These are phyloP conservation scores for Chloris gayana DNA, from an alignment of 176 grass and related monocot genomes.

Conservation along the genomic window DNA sequence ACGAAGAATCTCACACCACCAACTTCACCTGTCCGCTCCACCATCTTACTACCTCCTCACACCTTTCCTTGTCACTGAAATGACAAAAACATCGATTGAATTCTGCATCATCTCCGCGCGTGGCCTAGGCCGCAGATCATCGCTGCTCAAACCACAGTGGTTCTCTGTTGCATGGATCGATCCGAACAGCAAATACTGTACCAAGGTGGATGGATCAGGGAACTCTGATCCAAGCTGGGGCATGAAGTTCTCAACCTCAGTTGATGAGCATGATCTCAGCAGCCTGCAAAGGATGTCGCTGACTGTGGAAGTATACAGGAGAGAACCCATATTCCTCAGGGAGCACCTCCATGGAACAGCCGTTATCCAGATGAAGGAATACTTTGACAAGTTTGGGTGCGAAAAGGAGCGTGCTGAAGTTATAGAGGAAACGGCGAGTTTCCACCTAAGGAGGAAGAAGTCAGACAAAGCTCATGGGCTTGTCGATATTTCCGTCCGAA, in stretches of 20 bases:
- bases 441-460: conserved; percentile 77
- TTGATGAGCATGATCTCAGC: conserved; percentile 35
- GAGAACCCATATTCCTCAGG: conserved; percentile 84
- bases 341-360: conserved; percentile 75
- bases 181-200: conserved; percentile 81
- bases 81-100: conserved; percentile 58
- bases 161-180: conserved; percentile 70
- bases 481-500: conserved; percentile 70
- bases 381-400: conserved; percentile 48
- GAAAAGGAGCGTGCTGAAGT: conserved; percentile 26
- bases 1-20: neutral
- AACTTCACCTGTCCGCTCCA: neutral
- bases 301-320: conserved; percentile 81
- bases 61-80: conserved; percentile 16
- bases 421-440: conserved; percentile 68
- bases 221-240: conserved; percentile 71
- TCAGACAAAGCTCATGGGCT: conserved; percentile 74
- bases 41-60: neutral
- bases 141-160: conserved; percentile 67
- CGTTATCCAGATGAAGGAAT: conserved; percentile 69
- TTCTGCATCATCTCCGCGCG: conserved; percentile 78
- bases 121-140: conserved; percentile 48
- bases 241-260: conserved; percentile 64
- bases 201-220: conserved; percentile 72
- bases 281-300: conserved; percentile 40